phyloP scores from a whole-genome alignment of 2,329 filamentous ascomycete species.

The Trichoderma lentiforme region DNA sequence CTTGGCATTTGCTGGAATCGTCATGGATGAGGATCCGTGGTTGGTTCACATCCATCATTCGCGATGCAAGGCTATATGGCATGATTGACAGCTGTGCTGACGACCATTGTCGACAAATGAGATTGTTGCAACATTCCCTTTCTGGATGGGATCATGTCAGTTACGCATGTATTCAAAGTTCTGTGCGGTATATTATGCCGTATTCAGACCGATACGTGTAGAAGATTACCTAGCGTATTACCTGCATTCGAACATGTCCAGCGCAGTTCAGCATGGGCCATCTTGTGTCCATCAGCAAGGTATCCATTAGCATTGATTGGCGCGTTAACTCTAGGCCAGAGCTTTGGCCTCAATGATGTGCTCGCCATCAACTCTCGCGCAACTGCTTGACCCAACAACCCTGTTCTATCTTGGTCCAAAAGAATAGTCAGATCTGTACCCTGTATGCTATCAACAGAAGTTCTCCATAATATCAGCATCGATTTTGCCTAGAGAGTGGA shows the following conservation, averaged over 20 bases:
- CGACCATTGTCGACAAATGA: neutral
- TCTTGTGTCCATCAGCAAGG: neutral
- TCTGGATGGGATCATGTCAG: neutral
- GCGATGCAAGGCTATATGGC: neutral
- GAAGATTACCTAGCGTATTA: neutral
- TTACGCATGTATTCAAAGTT: neutral
- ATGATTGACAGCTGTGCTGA: neutral
- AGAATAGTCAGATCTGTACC: neutral
- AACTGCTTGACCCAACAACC: neutral
- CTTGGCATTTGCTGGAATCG: neutral
- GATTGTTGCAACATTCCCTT: neutral
- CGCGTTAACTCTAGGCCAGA: neutral
- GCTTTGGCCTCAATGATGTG: slow-evolving; percentile 6
- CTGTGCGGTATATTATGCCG: neutral
- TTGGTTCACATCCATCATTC: neutral
- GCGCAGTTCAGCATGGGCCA: neutral
- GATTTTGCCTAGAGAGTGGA: neutral
- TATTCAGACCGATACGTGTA: neutral
- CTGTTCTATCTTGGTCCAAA: neutral
- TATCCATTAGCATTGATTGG: neutral
- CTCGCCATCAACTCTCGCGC: neutral
- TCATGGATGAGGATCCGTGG: neutral
- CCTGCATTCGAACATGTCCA: neutral
- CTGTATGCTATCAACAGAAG: neutral
- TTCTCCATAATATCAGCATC: neutral